These are phyloP conservation scores for Clitoria ternatea DNA, from an alignment of 306 rosid genomes.

Conservation along the genomic window DNA sequence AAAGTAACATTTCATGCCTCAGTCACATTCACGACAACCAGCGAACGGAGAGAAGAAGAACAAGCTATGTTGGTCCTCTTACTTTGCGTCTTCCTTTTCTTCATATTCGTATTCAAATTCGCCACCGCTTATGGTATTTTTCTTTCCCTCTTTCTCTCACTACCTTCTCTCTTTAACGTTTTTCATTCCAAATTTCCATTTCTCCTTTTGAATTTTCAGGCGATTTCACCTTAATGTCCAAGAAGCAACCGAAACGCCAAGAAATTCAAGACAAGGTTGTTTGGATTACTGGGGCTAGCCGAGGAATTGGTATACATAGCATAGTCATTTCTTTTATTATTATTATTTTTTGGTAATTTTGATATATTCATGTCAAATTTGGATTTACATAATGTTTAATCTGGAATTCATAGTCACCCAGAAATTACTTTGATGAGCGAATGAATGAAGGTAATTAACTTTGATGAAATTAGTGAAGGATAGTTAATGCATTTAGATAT, in stretches of 20 bases:
- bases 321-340: background rate
- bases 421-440: background rate
- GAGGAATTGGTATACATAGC: slow-evolving; percentile 72
- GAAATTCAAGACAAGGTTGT: slow-evolving; percentile 83
- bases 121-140: slow-evolving; percentile 60
- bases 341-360: background rate
- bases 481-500: background rate
- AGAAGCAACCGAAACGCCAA: slow-evolving; percentile 56
- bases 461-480: background rate
- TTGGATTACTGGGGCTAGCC: slow-evolving; percentile 98
- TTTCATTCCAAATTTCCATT: background rate
- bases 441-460: background rate
- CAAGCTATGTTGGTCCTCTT: slow-evolving; percentile 23
- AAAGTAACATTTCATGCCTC: background rate
- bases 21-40: background rate
- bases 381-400: background rate
- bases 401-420: background rate
- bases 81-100: slow-evolving; percentile 25
- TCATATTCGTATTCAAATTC: slow-evolving; percentile 44
- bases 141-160: background rate
- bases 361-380: background rate
- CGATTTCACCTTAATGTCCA: slow-evolving; percentile 82
- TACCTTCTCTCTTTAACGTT: background rate
- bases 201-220: slow-evolving; percentile 30
- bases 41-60: no score